phyloP scores from a whole-genome alignment of 169 alveolate genomes.

The Plasmodium blacklocki region DNA sequence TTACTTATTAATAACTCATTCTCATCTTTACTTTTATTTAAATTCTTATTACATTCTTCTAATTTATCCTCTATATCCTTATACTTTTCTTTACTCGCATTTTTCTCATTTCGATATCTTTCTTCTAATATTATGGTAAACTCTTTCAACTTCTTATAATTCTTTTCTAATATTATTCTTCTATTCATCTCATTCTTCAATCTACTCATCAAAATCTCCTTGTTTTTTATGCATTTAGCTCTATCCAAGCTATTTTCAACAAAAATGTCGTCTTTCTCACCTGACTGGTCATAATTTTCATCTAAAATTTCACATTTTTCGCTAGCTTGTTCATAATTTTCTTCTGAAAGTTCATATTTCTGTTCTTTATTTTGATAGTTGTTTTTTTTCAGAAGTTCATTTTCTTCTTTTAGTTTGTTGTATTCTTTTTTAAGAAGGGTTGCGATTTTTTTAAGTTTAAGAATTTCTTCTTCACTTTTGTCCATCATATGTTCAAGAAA shows the following conservation, averaged over 20 bases:
- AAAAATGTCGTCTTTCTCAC: no score
- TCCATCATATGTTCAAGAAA: no score
- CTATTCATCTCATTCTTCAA: constrained; percentile 26
- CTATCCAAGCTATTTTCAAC: no score
- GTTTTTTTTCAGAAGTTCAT: constrained; percentile 20
- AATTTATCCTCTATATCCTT: constrained; percentile 35
- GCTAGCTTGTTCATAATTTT: background rate
- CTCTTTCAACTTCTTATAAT: constrained; percentile 53
- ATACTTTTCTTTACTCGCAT: constrained; percentile 19
- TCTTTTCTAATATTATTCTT: constrained; percentile 39
- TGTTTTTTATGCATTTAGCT: background rate
- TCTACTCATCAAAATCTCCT: background rate
- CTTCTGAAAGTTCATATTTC: background rate
- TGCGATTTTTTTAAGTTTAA: constrained; percentile 46
- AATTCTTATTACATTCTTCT: constrained; percentile 15
- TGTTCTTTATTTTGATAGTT: background rate
- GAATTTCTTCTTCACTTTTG: constrained; percentile 57
- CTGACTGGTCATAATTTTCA: background rate
- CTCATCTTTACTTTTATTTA: constrained; percentile 15
- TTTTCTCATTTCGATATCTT: constrained; percentile 22
- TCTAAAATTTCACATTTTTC: background rate
- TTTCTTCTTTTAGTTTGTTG: constrained; percentile 73
- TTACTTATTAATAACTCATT: constrained; percentile 21
- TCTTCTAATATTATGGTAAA: constrained; percentile 63
- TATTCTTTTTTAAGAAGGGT: constrained; percentile 62